Evolutionary conservation across 331 rosid genomes (phyloP).

Genomic region (Erythrophleum ivorense): DNA sequence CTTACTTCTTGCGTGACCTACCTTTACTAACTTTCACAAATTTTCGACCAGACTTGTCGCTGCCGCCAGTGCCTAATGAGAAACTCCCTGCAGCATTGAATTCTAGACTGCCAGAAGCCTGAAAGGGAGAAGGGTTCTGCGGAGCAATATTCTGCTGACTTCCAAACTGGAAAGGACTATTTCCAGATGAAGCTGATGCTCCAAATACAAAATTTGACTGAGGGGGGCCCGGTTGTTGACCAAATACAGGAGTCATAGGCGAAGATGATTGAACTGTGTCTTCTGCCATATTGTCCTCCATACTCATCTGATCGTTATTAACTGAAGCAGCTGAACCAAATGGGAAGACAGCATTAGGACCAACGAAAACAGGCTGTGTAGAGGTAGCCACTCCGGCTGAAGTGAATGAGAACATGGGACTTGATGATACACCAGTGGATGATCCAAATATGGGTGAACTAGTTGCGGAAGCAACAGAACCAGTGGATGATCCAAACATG

Average conservation of each 20-base stretch:
- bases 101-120: constrained; percentile 69
- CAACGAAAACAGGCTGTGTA: constrained; percentile 68
- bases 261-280: constrained; percentile 62
- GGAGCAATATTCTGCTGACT: constrained; percentile 59
- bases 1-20: constrained; percentile 70
- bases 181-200: constrained; percentile 49
- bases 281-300: constrained; percentile 97
- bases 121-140: constrained; percentile 71
- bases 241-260: constrained; percentile 53
- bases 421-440: constrained; percentile 56
- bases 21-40: constrained; percentile 48
- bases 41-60: constrained; percentile 71
- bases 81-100: constrained; percentile 66
- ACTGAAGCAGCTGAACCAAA: constrained; percentile 52
- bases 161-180: constrained; percentile 63
- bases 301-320: constrained; percentile 70
- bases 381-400: constrained; percentile 55
- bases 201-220: constrained; percentile 66
- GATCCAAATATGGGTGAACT: constrained; percentile 56
- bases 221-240: constrained; percentile 59
- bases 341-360: constrained; percentile 43
- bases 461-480: constrained; percentile 41
- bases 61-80: constrained; percentile 83
- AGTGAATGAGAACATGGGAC: constrained; percentile 62
- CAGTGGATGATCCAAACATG: constrained; percentile 46